phyloP scores from a whole-genome alignment of 2,329 filamentous ascomycete species.

The Trichoderma sp. region DNA sequence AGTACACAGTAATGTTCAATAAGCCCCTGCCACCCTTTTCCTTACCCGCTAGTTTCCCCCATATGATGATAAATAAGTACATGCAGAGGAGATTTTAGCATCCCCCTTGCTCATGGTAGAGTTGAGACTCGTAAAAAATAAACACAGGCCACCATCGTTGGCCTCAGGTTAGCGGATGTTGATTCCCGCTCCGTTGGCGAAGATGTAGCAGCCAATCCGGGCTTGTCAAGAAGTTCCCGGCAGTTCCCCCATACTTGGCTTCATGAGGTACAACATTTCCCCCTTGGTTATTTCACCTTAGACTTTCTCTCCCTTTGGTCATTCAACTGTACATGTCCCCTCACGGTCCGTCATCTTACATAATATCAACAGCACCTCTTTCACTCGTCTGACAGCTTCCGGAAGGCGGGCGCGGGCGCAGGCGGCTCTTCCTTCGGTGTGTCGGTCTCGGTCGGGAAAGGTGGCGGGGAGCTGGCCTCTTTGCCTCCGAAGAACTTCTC shows the following conservation, averaged over 20 bases:
- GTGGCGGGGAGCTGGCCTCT: constrained; percentile 59
- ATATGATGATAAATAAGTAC: constrained; percentile 18
- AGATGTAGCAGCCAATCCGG: constrained; percentile 16
- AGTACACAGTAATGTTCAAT: constrained; percentile 19
- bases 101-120: constrained; percentile 20
- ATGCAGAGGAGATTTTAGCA: constrained; percentile 14
- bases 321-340: neutral
- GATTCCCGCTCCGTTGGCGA: neutral
- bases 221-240: constrained; percentile 7
- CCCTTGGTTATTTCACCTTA: neutral
- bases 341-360: neutral
- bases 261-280: neutral
- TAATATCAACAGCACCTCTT: constrained; percentile 18
- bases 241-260: constrained; percentile 4
- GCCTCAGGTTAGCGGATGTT: neutral
- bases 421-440: constrained; percentile 38
- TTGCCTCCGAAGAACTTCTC: constrained; percentile 83
- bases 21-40: neutral
- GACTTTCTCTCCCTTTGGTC: neutral
- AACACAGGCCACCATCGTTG: neutral
- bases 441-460: constrained; percentile 51
- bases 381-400: constrained; percentile 29
- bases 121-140: constrained; percentile 25
- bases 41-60: constrained; percentile 1
- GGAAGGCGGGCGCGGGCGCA: constrained; percentile 43